phyloP scores from a whole-genome alignment of 176 grass and related monocot genomes.

The Zea mays region DNA sequence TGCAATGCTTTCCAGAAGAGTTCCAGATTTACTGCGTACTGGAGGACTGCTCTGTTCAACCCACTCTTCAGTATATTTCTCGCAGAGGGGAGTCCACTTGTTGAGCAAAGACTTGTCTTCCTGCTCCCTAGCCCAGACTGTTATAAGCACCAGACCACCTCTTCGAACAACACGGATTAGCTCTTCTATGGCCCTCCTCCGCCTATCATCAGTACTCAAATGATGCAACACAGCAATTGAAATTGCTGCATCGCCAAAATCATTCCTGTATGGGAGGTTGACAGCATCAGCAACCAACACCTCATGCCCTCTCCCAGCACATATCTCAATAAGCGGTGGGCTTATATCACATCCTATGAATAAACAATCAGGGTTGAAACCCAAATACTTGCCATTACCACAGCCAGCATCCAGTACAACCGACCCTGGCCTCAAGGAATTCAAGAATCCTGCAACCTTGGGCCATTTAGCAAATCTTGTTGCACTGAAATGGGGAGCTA shows the following conservation, averaged over 20 bases:
- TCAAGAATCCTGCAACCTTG: slow-evolving; percentile 79
- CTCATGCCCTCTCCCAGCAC: slow-evolving; percentile 67
- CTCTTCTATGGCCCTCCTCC: slow-evolving; percentile 87
- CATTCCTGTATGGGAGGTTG: slow-evolving; percentile 83
- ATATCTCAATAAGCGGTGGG: slow-evolving; percentile 70
- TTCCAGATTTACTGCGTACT: slow-evolving; percentile 50
- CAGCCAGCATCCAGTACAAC: slow-evolving; percentile 85
- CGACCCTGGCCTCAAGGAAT: slow-evolving; percentile 64
- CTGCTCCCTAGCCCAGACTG: slow-evolving; percentile 92
- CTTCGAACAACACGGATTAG: slow-evolving; percentile 74
- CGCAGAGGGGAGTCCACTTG: slow-evolving; percentile 85
- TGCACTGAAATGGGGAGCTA: slow-evolving; percentile 94
- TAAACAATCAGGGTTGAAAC: slow-evolving; percentile 80
- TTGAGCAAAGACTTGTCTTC: slow-evolving; percentile 71
- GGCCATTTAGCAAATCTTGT: slow-evolving; percentile 96
- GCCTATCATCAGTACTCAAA: slow-evolving; percentile 79
- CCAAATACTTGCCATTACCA: slow-evolving; percentile 93
- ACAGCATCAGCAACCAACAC: slow-evolving; percentile 91
- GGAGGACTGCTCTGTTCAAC: slow-evolving; percentile 55
- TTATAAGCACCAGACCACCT: slow-evolving; percentile 89
- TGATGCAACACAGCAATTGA: slow-evolving; percentile 93
- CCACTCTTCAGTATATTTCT: slow-evolving; percentile 98
- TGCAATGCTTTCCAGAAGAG: slow-evolving; percentile 65
- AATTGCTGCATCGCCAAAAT: slow-evolving; percentile 81
- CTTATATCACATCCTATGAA: slow-evolving; percentile 93